Evolutionary conservation across 805 yeast genomes (phyloP).

Genomic region (Wickerhamomyces pijperi): DNA sequence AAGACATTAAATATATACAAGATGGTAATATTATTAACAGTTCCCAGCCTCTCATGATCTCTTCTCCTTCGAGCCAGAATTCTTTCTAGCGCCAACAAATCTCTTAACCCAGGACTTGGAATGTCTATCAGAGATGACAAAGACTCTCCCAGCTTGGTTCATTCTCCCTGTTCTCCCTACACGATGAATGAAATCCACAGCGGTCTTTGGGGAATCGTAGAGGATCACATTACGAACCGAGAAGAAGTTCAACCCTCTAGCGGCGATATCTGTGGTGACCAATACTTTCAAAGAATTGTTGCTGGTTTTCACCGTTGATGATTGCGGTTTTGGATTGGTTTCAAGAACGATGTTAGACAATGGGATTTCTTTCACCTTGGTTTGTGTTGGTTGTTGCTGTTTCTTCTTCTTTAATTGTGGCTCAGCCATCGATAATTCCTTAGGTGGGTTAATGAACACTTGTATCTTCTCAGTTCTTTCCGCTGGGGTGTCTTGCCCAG

Average conservation of each 20-base stretch:
- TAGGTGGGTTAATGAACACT: conserved; percentile 57
- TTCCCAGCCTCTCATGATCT: too few relatives aligned
- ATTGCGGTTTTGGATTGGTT: conserved; percentile 8
- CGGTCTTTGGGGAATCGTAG: conserved; percentile 75
- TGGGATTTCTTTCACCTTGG: conserved; percentile 16
- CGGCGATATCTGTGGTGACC: conserved; percentile 79
- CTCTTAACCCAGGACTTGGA: conserved; percentile 78
- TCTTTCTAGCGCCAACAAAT: conserved; percentile 19
- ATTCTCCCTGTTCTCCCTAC: conserved; percentile 93
- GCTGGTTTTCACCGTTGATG: neutral
- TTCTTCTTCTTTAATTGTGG: neutral
- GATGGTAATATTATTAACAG: too few relatives aligned
- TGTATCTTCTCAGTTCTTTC: conserved; percentile 48
- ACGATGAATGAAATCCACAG: conserved; percentile 82
- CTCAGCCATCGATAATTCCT: conserved; percentile 22
- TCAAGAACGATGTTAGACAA: conserved; percentile 22
- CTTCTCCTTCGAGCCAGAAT: too few relatives aligned
- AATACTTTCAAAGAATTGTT: conserved; percentile 45
- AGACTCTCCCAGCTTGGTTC: conserved; percentile 82
- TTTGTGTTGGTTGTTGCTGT: neutral
- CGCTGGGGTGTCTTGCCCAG: conserved; percentile 51
- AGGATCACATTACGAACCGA: conserved; percentile 73
- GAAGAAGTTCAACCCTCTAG: conserved; percentile 82
- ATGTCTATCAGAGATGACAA: conserved; percentile 59
- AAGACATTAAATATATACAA: too few relatives aligned